Evolutionary conservation across 345 rosid species (phyloP), one percentile per base, ranked within the genome.

Genomic region (Citrus medica): DNA sequence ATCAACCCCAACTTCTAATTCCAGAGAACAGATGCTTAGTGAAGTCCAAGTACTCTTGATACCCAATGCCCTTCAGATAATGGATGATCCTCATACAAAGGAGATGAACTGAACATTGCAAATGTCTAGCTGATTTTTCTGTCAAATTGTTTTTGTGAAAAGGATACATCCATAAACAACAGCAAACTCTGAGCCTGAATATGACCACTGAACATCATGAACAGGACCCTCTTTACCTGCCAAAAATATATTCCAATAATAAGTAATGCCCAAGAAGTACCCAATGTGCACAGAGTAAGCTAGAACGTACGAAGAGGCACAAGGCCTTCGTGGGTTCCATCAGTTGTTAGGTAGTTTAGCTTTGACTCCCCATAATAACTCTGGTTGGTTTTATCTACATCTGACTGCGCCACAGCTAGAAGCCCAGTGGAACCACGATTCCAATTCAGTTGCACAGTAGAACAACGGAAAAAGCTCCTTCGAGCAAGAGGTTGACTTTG

Each of bases 131-230:
- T 53, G 69, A 73, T 61, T 28, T 14, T 69, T 40, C 19, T 55
- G 14, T 51, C 9, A 59, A 25, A 35, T 42, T 66, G 24, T 12
- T 51, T 61, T 27, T 37, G 74, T 64, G 19, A 68, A 79, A 88
- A 90, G 99, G 98, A 95, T 95, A 95, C 98, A 95, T 48, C 99
- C 98, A 86, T 95, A 95, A 79, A 92, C 96, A 83, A 93, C 98
- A 74, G 98, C 98, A 85, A 95, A 95, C 82, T 95, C 92, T 76
- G 88, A 89, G 74, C 99, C 99, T 63, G 94, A 91, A 75, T 76
- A 79, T 22, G 99, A 95, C 99, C 99, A 95, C 71, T 91, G 99
- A 83, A 93, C 99, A 86, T 95, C 98, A 82, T 95, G 98, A 85
- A 95, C 79, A 33, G 99, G 99, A 64, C 99, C 99, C 80, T 95